Base-by-base conservation (phyloP, 176 grass and related monocot species). In the Areca catechu region DNA sequence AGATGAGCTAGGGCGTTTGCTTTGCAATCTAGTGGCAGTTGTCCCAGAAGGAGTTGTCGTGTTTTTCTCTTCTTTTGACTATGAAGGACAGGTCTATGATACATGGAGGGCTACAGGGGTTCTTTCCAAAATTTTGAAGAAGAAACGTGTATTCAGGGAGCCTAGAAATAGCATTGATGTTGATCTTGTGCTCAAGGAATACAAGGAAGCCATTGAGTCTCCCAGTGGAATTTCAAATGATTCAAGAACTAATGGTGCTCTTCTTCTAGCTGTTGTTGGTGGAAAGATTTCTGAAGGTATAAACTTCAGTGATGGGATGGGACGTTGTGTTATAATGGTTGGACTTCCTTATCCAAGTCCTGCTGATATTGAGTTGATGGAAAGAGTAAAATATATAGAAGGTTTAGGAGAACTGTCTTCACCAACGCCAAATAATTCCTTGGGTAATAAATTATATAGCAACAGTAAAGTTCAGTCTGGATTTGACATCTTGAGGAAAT, bases 271-370 rank as follows among this genome's bases (percentile, higher is more conserved):
- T 12, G 86, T 90, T 16, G 92, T 96, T 61, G 92, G 92, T 62
- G 92, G 86, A 29, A 90, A 96, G 54, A 96, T 96, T 34, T 96
- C 92, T 20, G 92, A 96, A 74, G 92, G 92, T 34, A 96, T 96
- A 79, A 96, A 96, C 65, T 86, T 96, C 37, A 84, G 86, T 47
- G 83, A 96, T 68, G 86, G 77, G 3, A 90, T 96, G 92, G 92
- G 86, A 49, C 82, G 92, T n/a, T 90, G 92, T 69, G 74, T 96
- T 62, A 54, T 96, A 56, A 90, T 96, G 92, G 83, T 96, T 69
- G 92, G 92, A 24, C 80, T 96, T 70, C 92, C 86, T 63, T 96
- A 96, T 80, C 92, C 92, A 64, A 96, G 86, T 53, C 86, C 86
- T 53, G 68, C 74, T 37, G 92, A 96, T 75, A 65, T 88, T 30